Percentiles rank a stretch among this genome's conserved stretches.
Evolutionary conservation across 345 rosid species (phyloP).

Genomic region (Moricandia arvensis): DNA sequence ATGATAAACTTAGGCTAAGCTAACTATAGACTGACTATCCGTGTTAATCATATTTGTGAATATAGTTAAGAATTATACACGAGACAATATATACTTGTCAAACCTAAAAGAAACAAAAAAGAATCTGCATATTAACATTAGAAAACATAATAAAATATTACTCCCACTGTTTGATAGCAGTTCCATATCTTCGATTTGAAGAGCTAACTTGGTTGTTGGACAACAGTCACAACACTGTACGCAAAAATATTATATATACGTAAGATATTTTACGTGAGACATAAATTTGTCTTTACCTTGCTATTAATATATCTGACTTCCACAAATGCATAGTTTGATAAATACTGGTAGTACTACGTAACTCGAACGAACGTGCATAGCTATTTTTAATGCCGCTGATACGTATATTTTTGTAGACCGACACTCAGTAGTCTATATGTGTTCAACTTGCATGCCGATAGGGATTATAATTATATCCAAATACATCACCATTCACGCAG

Average conservation of each 20-base stretch:
- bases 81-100: not conserved
- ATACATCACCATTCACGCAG: not conserved
- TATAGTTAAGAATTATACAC: not conserved
- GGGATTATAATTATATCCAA: not conserved
- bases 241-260: not conserved
- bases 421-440: not conserved
- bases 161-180: not conserved
- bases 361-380: not conserved
- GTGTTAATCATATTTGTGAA: too few species aligned
- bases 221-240: not conserved
- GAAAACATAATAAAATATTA: not conserved
- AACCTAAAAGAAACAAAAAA: not conserved
- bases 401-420: not conserved
- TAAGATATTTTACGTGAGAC: not conserved
- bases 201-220: not conserved
- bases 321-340: not conserved
- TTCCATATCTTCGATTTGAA: not conserved
- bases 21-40: too few species aligned
- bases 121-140: not conserved
- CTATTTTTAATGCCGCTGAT: not conserved
- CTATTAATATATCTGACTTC: not conserved
- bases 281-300: not conserved
- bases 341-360: not conserved
- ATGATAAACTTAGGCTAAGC: too few species aligned
- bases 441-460: constrained; percentile 4